Evolutionary conservation across 1,139 yeast genomes (phyloP), one percentile per base, ranked within the genome.

Genomic region (Saccharomycopsis hybrid): DNA sequence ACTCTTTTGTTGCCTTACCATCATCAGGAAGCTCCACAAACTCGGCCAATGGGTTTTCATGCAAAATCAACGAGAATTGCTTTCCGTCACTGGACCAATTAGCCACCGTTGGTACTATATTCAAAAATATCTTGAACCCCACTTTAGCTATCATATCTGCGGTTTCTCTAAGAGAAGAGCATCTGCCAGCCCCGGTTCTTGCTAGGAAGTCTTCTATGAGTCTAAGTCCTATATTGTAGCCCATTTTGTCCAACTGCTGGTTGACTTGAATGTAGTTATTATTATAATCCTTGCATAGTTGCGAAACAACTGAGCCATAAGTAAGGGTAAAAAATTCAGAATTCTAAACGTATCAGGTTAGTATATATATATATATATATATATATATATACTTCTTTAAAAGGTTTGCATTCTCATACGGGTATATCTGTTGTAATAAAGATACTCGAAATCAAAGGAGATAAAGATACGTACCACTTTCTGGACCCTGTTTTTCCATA

Each of bases 261-360:
- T 94, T 92, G 49, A 94, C 96, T 59, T 81, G 82, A 9, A 64
- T 65, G 64, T 87, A 90, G 65, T 90, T 86, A 57, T 80, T 77
- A 52, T 81, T 77, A 64, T 78, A 82, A 62, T 92, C 98, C 54
- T 82, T 79, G 62, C 96, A 89, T 49, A 92, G 70, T 63, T 92
- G 97, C n/a, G 95, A 80, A 47, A 92, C 98, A 43, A 94, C 78
- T 2, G 96, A 83, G 9, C 99, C 99, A 62, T 92, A 92, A 0
- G 97, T 90, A 53, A 92, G 70, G 24, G 96, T 88, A 67, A 92
- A 86, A 48, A 92, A 74, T 66, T 94, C 99, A 2, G 96, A 85
- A 64, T 90, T 90, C 84, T 77, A 51, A 4, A n/a, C n/a, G n/a
- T n/a, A n/a, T n/a, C n/a, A n/a, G n/a, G n/a, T n/a, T n/a, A n/a